Percentiles rank a stretch among this genome's conserved stretches.
These are phyloP conservation scores for Lagerstroemia speciosa DNA, from an alignment of 345 rosid species.

Conservation along the genomic window DNA sequence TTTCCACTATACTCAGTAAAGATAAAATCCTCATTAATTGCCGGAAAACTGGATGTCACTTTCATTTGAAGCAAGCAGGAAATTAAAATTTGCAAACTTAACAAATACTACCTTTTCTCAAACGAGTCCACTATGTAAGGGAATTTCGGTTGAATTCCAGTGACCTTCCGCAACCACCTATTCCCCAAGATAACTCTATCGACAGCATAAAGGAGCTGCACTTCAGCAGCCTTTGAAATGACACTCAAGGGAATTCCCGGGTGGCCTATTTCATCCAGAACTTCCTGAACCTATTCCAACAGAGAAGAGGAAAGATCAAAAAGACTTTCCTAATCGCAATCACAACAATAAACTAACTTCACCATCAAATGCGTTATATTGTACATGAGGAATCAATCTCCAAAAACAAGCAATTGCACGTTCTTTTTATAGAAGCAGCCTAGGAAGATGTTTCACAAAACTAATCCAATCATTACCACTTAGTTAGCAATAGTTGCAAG, in stretches of 20 bases:
- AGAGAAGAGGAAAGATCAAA: conserved; percentile 1
- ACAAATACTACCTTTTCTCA: conserved; percentile 61
- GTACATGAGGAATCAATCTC: not conserved
- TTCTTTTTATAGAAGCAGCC: not conserved
- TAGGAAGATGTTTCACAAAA: too few relatives aligned
- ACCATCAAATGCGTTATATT: not conserved
- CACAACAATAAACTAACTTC: not conserved
- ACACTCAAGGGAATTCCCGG: conserved; percentile 78
- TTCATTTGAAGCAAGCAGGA: not conserved
- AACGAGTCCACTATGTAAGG: conserved; percentile 89
- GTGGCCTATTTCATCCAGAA: conserved; percentile 81
- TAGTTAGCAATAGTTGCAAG: not conserved
- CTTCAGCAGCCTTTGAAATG: conserved; percentile 92
- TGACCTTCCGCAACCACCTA: conserved; percentile 87
- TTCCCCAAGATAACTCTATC: conserved; percentile 78
- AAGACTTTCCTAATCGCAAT: not conserved
- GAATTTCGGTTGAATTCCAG: conserved; percentile 89
- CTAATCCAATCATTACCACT: not conserved
- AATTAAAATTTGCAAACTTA: not conserved
- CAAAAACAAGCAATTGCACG: not conserved
- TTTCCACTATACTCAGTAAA: not conserved
- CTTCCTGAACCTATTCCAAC: conserved; percentile 70
- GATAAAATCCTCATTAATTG: not conserved
- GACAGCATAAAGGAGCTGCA: conserved; percentile 71
- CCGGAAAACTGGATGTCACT: not conserved